A percentile compares a stretch with the other conserved stretches of the same genome.
phyloP scores from a whole-genome alignment of 1,284 basidiomycete species.

The Ganoderma resinaceum region DNA sequence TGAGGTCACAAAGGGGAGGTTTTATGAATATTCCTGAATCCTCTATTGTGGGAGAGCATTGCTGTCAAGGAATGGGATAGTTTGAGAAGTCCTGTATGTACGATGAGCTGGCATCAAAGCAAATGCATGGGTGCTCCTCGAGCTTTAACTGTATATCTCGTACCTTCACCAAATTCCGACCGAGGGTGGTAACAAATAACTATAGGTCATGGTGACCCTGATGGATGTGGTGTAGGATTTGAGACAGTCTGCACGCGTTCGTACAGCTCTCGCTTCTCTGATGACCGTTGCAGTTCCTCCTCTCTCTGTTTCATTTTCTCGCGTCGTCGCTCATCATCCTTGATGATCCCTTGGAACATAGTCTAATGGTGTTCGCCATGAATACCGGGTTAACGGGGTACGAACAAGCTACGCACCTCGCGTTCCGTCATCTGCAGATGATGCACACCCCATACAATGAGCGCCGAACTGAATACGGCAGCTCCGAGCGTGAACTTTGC shows the following conservation, averaged over 20 bases:
- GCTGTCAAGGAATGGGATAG: no score
- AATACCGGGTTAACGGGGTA: neutral
- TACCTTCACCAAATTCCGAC: neutral
- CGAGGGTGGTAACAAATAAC: neutral
- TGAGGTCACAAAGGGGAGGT: no score
- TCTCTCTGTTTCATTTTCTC: slow-evolving; percentile 77
- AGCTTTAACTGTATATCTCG: neutral
- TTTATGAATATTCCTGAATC: neutral
- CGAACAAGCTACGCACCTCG: slow-evolving; percentile 58
- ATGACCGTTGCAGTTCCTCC: slow-evolving; percentile 70
- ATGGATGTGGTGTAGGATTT: slow-evolving; percentile 16
- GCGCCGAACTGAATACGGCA: slow-evolving; percentile 71
- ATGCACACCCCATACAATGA: slow-evolving; percentile 93
- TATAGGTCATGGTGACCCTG: slow-evolving; percentile 7
- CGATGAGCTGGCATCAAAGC: neutral
- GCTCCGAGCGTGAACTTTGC: slow-evolving; percentile 81
- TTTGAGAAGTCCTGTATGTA: neutral
- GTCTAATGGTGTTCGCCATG: slow-evolving; percentile 51
- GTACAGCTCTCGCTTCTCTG: slow-evolving; percentile 69
- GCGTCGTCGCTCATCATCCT: slow-evolving; percentile 83
- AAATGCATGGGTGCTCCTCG: neutral
- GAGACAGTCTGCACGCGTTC: slow-evolving; percentile 68
- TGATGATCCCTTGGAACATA: slow-evolving; percentile 91
- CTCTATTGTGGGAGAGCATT: neutral
- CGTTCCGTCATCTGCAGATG: slow-evolving; percentile 88